A percentile compares a stretch with the other conserved stretches of the same genome.
Conservation (phyloP, 1,284 basidiomycete genomes). For the Malassezia globosa region DNA sequence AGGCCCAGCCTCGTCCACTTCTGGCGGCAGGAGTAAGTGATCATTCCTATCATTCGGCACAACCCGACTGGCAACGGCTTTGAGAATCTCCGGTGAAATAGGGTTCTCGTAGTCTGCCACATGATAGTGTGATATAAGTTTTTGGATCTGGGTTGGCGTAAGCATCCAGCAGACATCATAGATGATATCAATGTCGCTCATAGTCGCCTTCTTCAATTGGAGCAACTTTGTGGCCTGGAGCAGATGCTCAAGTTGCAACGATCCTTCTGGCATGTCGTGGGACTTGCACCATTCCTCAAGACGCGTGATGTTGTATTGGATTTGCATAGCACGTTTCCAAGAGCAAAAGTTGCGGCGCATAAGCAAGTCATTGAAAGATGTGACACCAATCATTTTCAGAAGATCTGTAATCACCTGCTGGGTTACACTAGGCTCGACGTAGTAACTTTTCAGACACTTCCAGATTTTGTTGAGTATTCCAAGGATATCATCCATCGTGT, state of each 20-base stretch:
- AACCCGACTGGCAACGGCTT: slow-evolving; percentile 44
- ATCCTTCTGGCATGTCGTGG: slow-evolving; percentile 91
- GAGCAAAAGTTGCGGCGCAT: slow-evolving; percentile 99
- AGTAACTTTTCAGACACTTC: slow-evolving; percentile 97
- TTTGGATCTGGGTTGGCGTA: slow-evolving; percentile 96
- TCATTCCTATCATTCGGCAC: slow-evolving; percentile 47
- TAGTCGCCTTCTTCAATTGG: slow-evolving; percentile 83
- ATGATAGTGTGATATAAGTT: slow-evolving; percentile 95
- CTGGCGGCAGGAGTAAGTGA: slow-evolving; percentile 43
- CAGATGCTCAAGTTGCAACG: slow-evolving; percentile 90
- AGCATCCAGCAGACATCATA: slow-evolving; percentile 99
- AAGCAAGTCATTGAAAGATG: slow-evolving; percentile 93
- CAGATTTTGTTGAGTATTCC: slow-evolving; percentile 95
- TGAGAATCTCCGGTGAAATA: slow-evolving; percentile 47
- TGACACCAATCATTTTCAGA: slow-evolving; percentile 89
- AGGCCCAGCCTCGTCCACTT: slow-evolving; percentile 46
- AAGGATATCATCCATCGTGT: slow-evolving; percentile 95
- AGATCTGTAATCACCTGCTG: slow-evolving; percentile 94
- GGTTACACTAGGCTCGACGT: slow-evolving; percentile 93
- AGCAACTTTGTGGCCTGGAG: slow-evolving; percentile 98
- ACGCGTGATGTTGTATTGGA: slow-evolving; percentile 51
- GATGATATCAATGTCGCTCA: slow-evolving; percentile 78
- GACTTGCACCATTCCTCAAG: slow-evolving; percentile 68
- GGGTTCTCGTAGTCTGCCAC: slow-evolving; percentile 81
- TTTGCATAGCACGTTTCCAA: slow-evolving; percentile 72